Evolutionary conservation across 441 rosid species (phyloP), one percentile per base, ranked within the genome.

Genomic region (Brassica balearica): DNA sequence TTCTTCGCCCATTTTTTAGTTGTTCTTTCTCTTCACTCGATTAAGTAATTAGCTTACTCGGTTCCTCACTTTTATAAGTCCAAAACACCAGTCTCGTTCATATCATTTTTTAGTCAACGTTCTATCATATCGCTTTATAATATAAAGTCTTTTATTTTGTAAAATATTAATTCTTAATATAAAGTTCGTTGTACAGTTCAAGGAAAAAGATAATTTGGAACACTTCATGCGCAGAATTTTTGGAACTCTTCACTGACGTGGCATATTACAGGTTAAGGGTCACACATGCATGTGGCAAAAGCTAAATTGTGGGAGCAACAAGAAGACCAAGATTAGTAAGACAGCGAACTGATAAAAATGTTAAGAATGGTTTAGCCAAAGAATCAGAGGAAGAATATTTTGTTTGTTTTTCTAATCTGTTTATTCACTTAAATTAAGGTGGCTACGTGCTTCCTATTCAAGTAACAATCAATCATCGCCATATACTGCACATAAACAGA

Each of bases 271-370:
- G 51, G 3, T 43, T 43, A 43, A 43, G 51, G 51, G 55, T 48
- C 17, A 48, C 12, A 55, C 12, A 55, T 17, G 58, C 20, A 51
- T 51, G 19, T 51, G 58, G 8, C 15, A 51, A 14, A 51, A 14
- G 8, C 58, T 51, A 51, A 51, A 6, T 14, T 51, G 20, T 51
- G 58, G 58, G 20, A 51, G 20, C 59, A 55, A 56, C 72, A 55
- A 66, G 58, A 22, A 66, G 29, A 22, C 23, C 68, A 64, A 66
- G 43, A 66, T 74, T 22, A 56, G 27, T 65, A 63, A 74, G 72
- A 66, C 58, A 15, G 29, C 29, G 5, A 75, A 15, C 19, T n/a
- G 19, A n/a, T 48, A 48, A 9, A 48, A 48, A 48, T n/a, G 56
- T 46, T 48, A 48, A 48, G 56, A 46, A 46, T 36, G 43, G 43